A percentile compares a stretch with the other conserved stretches of the same genome.
Conservation (phyloP, 495 filamentous ascomycete genomes). For the Talaromyces adpressus region DNA sequence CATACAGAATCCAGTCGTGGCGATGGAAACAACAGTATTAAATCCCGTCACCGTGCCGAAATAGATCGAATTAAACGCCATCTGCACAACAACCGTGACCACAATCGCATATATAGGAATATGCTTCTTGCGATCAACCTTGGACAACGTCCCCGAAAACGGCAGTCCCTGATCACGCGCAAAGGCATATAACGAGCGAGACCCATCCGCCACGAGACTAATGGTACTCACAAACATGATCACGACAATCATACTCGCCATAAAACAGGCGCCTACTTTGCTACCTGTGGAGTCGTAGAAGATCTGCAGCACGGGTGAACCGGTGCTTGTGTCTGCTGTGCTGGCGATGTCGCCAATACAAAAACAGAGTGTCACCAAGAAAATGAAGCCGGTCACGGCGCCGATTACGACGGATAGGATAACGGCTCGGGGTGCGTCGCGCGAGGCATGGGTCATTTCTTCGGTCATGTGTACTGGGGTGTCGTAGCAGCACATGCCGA, state of each 20-base stretch:
- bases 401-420: conserved; percentile 41
- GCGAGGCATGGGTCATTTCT: conserved; percentile 41
- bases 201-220: conserved; percentile 48
- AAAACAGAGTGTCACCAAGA: conserved; percentile 43
- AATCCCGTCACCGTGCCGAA: conserved; percentile 53
- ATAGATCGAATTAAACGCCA: conserved; percentile 50
- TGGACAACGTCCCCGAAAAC: conserved; percentile 42
- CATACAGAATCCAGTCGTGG: conserved; percentile 53
- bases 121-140: conserved; percentile 29
- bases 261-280: conserved; percentile 35
- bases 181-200: conserved; percentile 52
- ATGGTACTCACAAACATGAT: conserved; percentile 44
- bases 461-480: conserved; percentile 44
- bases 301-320: conserved; percentile 47
- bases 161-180: conserved; percentile 50
- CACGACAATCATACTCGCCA: conserved; percentile 44
- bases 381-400: conserved; percentile 40
- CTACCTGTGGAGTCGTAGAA: conserved; percentile 43
- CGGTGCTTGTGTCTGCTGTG: conserved; percentile 28
- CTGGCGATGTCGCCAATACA: conserved; percentile 44
- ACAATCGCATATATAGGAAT: conserved; percentile 45
- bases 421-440: conserved; percentile 39
- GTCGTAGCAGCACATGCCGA: conserved; percentile 52
- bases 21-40: conserved; percentile 48
- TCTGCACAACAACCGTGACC: conserved; percentile 41